Conservation (phyloP, 441 rosid species). For the Arabidopsis hybrid region DNA sequence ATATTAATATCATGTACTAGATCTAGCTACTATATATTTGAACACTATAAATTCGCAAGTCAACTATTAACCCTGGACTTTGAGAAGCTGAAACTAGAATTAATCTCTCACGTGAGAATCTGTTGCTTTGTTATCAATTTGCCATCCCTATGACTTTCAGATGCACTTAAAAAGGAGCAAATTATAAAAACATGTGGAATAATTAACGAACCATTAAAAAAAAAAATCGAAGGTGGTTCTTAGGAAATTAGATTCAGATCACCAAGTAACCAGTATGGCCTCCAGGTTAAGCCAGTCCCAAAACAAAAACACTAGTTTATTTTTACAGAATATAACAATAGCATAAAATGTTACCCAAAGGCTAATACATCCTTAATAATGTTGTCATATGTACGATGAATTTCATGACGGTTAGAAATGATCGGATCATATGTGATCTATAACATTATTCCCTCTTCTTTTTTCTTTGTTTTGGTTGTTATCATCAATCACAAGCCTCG, state of each 20-base stretch:
- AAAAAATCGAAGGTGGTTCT: not conserved
- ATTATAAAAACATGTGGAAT: not conserved
- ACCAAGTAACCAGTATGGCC: not conserved
- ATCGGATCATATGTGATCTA: not conserved
- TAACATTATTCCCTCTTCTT: not conserved
- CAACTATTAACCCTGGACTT: conserved; percentile 1
- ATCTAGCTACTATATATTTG: conserved; percentile 2
- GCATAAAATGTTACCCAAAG: not conserved
- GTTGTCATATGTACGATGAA: too few species aligned
- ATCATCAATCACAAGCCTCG: not conserved
- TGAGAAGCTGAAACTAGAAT: not conserved
- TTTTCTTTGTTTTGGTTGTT: not conserved
- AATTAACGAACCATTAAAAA: not conserved
- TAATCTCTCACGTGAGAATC: conserved; percentile 11
- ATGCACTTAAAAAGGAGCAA: not conserved
- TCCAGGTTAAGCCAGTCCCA: too few species aligned
- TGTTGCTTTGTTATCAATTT: conserved; percentile 9
- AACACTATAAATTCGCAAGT: not conserved
- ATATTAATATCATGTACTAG: not conserved
- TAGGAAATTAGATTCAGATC: not conserved
- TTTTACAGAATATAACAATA: not conserved
- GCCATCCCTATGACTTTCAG: not conserved
- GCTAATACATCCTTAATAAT: not conserved
- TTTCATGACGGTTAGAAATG: not conserved
- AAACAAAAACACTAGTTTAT: too few species aligned